Base-by-base conservation (phyloP, 306 rosid genomes). In the Corylus avellana region DNA sequence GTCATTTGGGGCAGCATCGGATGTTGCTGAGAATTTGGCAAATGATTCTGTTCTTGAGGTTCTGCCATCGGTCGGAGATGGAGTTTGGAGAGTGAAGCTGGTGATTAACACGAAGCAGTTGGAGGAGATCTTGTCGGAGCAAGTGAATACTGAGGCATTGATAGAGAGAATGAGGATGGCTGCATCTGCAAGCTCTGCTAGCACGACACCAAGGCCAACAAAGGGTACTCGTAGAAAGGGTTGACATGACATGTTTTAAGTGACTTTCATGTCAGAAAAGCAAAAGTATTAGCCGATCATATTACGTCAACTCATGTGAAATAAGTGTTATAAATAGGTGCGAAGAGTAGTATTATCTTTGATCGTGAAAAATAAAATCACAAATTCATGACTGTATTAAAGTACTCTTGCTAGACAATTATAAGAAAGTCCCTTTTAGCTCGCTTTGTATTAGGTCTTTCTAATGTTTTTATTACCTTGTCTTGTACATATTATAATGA, bases 81-180 rank as follows among this genome's bases (percentile, higher is more conserved):
- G 94, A 0, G 84, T 90, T 58, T 90, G 94, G 94, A 86, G 78
- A 59, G 94, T 90, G 76, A 90, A 87, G 79, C 12, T 90, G 86
- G 86, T 82, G 81, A 90, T 90, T 13, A 88, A 87, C 14, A 84
- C 92, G 3, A 90, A 82, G 51, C 88, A 88, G n/a, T 57, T 90
- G 7, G 90, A 80, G 85, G 90, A 87, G 79, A 88, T 90, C 77
- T 72, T 90, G 80, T 86, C 92, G 11, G 88, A 90, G 77, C 89
- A 90, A 76, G 94, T 79, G 44, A 88, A 88, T 44, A 88, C 86
- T 2, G 94, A 85, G 74, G 94, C 94, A 0, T 37, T 90, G 74
- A 90, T 90, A 55, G 91, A 90, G 89, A 85, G 84, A 84, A 90
- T 90, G 88, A 88, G 94, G 63, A 89, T 87, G 81, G 91, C 87